These are phyloP conservation scores for Thermoascus crustaceus DNA, from an alignment of 2,329 filamentous ascomycete species.

Conservation along the genomic window DNA sequence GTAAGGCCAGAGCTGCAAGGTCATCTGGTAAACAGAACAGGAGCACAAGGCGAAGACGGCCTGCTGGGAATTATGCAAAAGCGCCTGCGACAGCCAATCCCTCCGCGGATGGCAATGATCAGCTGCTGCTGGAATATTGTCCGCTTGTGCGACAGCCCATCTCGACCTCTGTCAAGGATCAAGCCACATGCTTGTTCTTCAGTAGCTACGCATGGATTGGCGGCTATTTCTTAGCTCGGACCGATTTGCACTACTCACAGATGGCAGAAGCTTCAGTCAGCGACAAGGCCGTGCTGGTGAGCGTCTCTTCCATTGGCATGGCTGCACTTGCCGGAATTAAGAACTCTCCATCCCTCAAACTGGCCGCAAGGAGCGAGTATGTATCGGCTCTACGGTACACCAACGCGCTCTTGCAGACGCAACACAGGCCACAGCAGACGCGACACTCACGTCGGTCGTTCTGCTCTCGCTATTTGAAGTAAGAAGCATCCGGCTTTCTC, in stretches of 20 bases:
- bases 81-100: not conserved
- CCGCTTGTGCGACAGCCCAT: not conserved
- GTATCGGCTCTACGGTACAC: conserved; percentile 43
- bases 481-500: conserved; percentile 10
- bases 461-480: conserved; percentile 57
- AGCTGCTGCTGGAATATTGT: not conserved
- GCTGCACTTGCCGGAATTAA: conserved; percentile 50
- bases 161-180: conserved; percentile 2
- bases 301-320: conserved; percentile 51
- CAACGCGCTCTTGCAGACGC: conserved; percentile 25
- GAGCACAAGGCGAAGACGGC: conserved; percentile 7
- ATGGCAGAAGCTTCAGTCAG: conserved; percentile 15
- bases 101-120: not conserved
- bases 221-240: conserved; percentile 17
- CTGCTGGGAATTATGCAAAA: conserved; percentile 6
- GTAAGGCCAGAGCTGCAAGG: conserved; percentile 39
- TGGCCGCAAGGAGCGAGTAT: conserved; percentile 47
- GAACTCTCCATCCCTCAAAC: conserved; percentile 39
- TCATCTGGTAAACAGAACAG: conserved; percentile 5
- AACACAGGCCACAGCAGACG: conserved; percentile 29
- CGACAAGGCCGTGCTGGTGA: conserved; percentile 31
- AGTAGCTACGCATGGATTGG: conserved; percentile 26
- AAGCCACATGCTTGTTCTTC: conserved; percentile 29
- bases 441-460: conserved; percentile 47
- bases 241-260: conserved; percentile 15